Base-by-base conservation (phyloP, 2,329 filamentous ascomycete species). In the Claviceps africana region DNA sequence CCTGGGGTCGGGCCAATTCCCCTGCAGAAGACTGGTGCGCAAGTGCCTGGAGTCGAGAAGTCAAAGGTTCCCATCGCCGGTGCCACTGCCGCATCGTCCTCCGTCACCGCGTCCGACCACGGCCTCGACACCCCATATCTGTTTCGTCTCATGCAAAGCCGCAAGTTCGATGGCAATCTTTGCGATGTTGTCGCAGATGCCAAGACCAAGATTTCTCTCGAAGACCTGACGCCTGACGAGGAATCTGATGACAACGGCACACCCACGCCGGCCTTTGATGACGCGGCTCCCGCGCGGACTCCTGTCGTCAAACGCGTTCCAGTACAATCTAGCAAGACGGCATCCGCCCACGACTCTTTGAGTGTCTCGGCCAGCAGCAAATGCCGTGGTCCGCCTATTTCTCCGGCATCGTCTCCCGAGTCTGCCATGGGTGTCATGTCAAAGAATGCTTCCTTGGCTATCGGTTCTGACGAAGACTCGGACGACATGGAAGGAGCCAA, bases 41-140 rank as follows among this genome's bases (percentile, higher is more conserved):
- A 33, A 25, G 37, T 48, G n/a, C 30, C 48, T 3, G 39, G 40
- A 25, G 28, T 22, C 22, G 35, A 39, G 37, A 35, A 45, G 44
- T 35, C 30, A 31, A 45, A 33, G 30, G 33, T 47, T 3, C 35
- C 25, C 31, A n/a, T 39, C 21, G n/a, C 25, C 11, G 21, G 39
- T n/a, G n/a, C 25, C 11, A n/a, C 25, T 25, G 17, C 43, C 21
- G 15, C 25, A 5, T n/a, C 42, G 4, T 25, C 51, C 4, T 39
- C 21, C 33, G 22, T 35, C n/a, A 19, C 15, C 48, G 40, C 48
- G 39, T 80, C 82, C 60, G 68, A 74, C 51, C 73, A 73, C 49
- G 79, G 81, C 11, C 64, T 75, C 7, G 75, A 79, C 35, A 78
- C 80, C 17, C 85, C 85, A 15, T 76, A 86, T 65, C 72, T 90